Conservation (phyloP, 805 yeast species). For the Lipomyces japonicus region DNA sequence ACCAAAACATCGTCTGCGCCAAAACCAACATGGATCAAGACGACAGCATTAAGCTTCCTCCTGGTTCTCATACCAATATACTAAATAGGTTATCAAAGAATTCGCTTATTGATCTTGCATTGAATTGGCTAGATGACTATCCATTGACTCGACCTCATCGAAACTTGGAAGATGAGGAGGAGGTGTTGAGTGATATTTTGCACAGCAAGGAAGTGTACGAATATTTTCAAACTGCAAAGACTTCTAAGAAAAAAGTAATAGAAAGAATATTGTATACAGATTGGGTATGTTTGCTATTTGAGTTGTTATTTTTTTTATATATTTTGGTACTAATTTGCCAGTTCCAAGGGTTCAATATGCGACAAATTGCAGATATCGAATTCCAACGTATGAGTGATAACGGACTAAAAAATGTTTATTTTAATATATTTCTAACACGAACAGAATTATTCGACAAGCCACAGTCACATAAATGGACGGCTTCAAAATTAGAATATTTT, state of each 20-base stretch:
- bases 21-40: too few relatives aligned
- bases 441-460: constrained; percentile 18
- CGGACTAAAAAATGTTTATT: background rate
- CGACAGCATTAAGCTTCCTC: constrained; percentile 4
- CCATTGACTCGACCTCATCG: constrained; percentile 13
- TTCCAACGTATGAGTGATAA: constrained; percentile 13
- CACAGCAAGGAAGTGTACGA: constrained; percentile 9
- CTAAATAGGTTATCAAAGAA: constrained; percentile 7
- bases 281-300: constrained; percentile 15
- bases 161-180: background rate
- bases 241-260: constrained; percentile 3
- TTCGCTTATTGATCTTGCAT: constrained; percentile 8
- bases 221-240: background rate
- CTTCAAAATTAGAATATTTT: constrained; percentile 7
- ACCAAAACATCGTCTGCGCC: too few relatives aligned
- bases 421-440: too few relatives aligned
- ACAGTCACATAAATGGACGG: constrained; percentile 17
- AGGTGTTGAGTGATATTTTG: constrained; percentile 41
- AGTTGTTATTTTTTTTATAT: too few relatives aligned
- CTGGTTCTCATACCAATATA: constrained; percentile 7
- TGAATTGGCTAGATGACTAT: constrained; percentile 10
- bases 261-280: constrained; percentile 19
- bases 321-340: background rate
- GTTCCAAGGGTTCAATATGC: constrained; percentile 22
- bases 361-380: constrained; percentile 24